Conservation (phyloP, 768 basidiomycete genomes). For the Chalciporus piperatus region DNA sequence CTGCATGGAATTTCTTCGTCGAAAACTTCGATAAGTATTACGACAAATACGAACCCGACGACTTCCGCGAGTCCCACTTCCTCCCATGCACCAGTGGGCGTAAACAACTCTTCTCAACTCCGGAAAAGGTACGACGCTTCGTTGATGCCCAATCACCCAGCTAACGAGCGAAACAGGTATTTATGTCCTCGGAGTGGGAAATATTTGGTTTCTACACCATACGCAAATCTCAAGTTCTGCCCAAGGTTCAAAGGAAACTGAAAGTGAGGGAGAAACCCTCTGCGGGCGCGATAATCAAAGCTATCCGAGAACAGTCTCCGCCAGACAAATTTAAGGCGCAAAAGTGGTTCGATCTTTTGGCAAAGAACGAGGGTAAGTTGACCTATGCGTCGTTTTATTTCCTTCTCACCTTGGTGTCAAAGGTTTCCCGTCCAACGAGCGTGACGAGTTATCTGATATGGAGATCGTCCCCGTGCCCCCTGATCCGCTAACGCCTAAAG, state of each 20-base stretch:
- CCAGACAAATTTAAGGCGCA: constrained; percentile 46
- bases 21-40: constrained; percentile 63
- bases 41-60: constrained; percentile 45
- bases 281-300: constrained; percentile 47
- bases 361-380: constrained; percentile 49
- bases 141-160: background rate
- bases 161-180: constrained; percentile 47
- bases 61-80: constrained; percentile 59
- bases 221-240: constrained; percentile 43
- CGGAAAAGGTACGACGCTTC: constrained; percentile 52
- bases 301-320: constrained; percentile 55
- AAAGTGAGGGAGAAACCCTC: constrained; percentile 66
- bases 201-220: constrained; percentile 68
- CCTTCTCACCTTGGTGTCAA: background rate
- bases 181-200: constrained; percentile 59
- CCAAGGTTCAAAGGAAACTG: constrained; percentile 53
- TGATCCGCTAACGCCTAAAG: background rate
- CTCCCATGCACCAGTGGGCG: constrained; percentile 61
- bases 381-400: background rate
- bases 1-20: constrained; percentile 76
- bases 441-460: constrained; percentile 50
- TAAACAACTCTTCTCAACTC: constrained; percentile 52
- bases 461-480: constrained; percentile 61
- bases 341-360: constrained; percentile 62
- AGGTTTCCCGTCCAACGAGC: constrained; percentile 56